Evolutionary conservation across 169 alveolate genomes (phyloP), one percentile per base, ranked within the genome.

Genomic region (Plasmodium ovale): DNA sequence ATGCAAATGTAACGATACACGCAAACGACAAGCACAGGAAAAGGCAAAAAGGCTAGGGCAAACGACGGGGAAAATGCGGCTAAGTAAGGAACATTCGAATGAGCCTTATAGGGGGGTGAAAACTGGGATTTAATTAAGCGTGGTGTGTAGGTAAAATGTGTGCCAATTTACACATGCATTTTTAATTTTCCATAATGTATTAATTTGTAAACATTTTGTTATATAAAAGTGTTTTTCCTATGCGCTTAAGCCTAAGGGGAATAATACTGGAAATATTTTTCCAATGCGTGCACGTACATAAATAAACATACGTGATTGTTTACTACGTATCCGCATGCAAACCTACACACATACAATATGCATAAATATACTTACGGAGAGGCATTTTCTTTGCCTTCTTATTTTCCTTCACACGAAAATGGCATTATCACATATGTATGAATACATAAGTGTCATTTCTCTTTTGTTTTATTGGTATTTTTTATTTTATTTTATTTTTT

Each of bases 121-220:
- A n/a, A n/a, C n/a, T n/a, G n/a, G n/a, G n/a, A n/a, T n/a, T n/a
- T n/a, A n/a, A n/a, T n/a, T n/a, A n/a, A n/a, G n/a, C n/a, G n/a
- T n/a, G n/a, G n/a, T n/a, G n/a, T n/a, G n/a, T n/a, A n/a, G n/a
- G n/a, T n/a, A n/a, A 53, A 29, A 72, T 39, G 56, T 72, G 56
- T 72, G 37, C 56, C 16, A 54, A 72, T 72, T 2, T 58, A 37
- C 14, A 39, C 60, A 60, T 54, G 35, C 56, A 72, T 33, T 19
- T 72, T 23, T 21, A 69, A 69, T 19, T 69, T 23, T 47, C 35
- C 9, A 56, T 44, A 44, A 27, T 69, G 19, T 47, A 23, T 69
- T 33, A 56, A 69, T 19, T 69, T 9, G 64, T 47, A 23, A 51
- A 69, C 62, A 69, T 69, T 69, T 69, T n/a, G n/a, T 69, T 29